Base-by-base conservation (phyloP, 2,329 filamentous ascomycete genomes). In the Aspergillus ruber region DNA sequence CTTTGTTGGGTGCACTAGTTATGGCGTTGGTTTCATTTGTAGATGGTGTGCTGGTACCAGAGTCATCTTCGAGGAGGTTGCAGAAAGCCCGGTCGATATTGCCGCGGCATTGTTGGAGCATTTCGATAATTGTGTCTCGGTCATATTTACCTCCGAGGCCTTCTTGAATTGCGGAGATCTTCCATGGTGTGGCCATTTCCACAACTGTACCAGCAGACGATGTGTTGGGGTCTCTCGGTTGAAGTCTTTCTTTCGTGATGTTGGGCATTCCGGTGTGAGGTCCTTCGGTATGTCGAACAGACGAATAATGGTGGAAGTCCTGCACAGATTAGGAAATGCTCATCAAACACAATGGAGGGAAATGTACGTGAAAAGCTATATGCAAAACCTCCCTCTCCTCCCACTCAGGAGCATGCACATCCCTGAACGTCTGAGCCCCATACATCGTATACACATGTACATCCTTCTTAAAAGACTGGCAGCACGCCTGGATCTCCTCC, bases 261-360 rank as follows among this genome's bases (percentile, higher is more conserved):
- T 72, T 60, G 9, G 80, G 80, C 29, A 71, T 67, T 42, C 81
- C 82, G 25, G 69, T 72, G 60, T 82, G 79, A 6, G 80, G 79
- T 6, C 81, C 81, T 51, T 77, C 65, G 41, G 79, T 65, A 57
- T 81, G 80, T 47, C 82, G 76, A 54, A 86, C 79, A 0, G 82
- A 85, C 4, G 81, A 84, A 65, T 84, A 85, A 61, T 85, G 83
- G 59, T 84, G 76, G 71, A 79, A 84, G 41, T 69, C 74, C 78
- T 84, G 60, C 59, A 54, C 46, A 18, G 13, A 32, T 57, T 44
- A 57, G 52, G 43, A 18, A n/a, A 39, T 12, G 38, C 41, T 38
- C 35, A 49, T 46, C 8, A 42, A 20, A 6, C 21, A 13, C 12
- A 18, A 40, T 4, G 10, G 18, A 43, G 29, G 8, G 15, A 36